A percentile compares a stretch with the other conserved stretches of the same genome.
Conservation (phyloP, 257 asterid species). For the Plantago ovata region DNA sequence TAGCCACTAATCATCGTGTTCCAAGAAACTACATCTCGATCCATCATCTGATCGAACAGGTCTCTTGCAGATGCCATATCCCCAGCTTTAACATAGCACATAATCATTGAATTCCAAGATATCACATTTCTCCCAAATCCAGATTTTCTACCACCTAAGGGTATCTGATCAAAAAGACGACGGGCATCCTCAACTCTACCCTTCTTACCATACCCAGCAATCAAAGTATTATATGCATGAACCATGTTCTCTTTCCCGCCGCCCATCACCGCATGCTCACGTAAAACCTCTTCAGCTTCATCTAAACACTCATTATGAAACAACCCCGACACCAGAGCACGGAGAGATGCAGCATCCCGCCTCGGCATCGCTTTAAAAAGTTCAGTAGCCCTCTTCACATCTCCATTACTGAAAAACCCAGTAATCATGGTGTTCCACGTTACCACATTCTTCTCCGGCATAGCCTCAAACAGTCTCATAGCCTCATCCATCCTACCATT, state of each 20-base stretch:
- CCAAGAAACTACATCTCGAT: slow-evolving; percentile 61
- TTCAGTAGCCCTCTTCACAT: slow-evolving; percentile 46
- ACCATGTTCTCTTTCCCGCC: slow-evolving; percentile 34
- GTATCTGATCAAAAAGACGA: slow-evolving; percentile 55
- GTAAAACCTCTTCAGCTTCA: slow-evolving; percentile 51
- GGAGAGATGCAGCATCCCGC: slow-evolving; percentile 59
- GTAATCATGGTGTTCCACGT: slow-evolving; percentile 79
- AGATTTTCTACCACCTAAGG: slow-evolving; percentile 17
- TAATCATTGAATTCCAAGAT: slow-evolving; percentile 87
- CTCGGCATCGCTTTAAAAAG: slow-evolving; percentile 59
- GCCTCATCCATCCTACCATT: slow-evolving; percentile 61
- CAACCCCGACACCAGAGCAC: slow-evolving; percentile 70
- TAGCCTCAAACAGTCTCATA: slow-evolving; percentile 37
- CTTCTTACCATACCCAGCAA: slow-evolving; percentile 80
- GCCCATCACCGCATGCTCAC: slow-evolving; percentile 28
- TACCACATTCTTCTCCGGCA: slow-evolving; percentile 67
- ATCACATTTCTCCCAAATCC: slow-evolving; percentile 53
- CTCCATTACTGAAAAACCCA: slow-evolving; percentile 62
- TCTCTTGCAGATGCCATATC: slow-evolving; percentile 58
- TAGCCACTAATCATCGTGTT: slow-evolving; percentile 77
- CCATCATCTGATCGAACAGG: slow-evolving; percentile 59
- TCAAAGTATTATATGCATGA: slow-evolving; percentile 76
- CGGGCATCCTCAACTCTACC: slow-evolving; percentile 65
- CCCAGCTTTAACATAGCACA: slow-evolving; percentile 67
- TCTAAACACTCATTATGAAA: slow-evolving; percentile 51